Percentiles rank a stretch among this genome's conserved stretches.
Conservation (phyloP, 2,329 filamentous ascomycete species). For the Aspergillus sp. region DNA sequence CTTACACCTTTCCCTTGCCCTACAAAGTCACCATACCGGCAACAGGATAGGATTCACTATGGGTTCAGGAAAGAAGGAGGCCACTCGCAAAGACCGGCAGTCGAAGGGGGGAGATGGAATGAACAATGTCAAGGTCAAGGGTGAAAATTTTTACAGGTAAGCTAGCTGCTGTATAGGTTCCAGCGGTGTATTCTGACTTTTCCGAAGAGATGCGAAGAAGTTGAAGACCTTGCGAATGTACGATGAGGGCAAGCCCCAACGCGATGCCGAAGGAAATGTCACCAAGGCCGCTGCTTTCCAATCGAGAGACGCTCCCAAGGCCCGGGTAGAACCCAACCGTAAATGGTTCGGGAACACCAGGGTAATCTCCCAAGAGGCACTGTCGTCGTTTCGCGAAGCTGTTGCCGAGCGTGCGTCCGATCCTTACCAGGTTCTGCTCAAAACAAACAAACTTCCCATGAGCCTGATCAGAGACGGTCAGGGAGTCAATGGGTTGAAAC, state of each 20-base stretch:
- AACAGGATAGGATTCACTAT: constrained; percentile 42
- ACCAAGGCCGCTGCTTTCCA: constrained; percentile 77
- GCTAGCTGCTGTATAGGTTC: constrained; percentile 10
- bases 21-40: constrained; percentile 12
- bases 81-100: constrained; percentile 69
- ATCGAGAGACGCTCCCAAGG: constrained; percentile 68
- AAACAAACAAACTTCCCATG: constrained; percentile 96
- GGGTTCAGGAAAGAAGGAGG: constrained; percentile 90
- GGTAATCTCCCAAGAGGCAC: constrained; percentile 78
- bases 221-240: constrained; percentile 82
- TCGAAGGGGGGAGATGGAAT: constrained; percentile 79
- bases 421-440: constrained; percentile 88
- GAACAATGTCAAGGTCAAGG: constrained; percentile 84
- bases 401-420: constrained; percentile 85
- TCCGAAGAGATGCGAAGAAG: constrained; percentile 61
- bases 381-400: constrained; percentile 78
- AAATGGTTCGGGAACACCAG: constrained; percentile 98
- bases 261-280: constrained; percentile 76
- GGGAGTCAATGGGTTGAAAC: constrained; percentile 72
- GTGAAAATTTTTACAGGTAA: constrained; percentile 95
- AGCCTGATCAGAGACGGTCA: constrained; percentile 75
- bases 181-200: constrained; percentile 6
- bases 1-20: constrained; percentile 18
- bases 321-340: constrained; percentile 87
- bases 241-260: constrained; percentile 74